A percentile compares a stretch with the other conserved stretches of the same genome.
phyloP scores from a whole-genome alignment of 176 grass and related monocot species.

The Eragrostis curvula region DNA sequence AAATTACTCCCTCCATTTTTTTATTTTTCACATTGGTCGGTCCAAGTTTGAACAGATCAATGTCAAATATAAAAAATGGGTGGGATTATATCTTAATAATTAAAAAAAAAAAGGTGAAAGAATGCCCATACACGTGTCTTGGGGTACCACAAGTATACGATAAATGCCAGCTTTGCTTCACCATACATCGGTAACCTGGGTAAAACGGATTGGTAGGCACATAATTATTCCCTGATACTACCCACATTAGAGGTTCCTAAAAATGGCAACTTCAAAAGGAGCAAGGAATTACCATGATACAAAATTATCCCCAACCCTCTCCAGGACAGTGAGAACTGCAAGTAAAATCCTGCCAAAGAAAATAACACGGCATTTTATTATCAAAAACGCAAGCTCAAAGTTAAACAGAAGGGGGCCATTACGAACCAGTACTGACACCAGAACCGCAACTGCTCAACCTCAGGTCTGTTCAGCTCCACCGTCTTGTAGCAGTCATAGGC shows the following conservation, averaged over 20 bases:
- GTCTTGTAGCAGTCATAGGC: constrained; percentile 95
- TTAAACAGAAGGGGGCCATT: constrained; percentile 10
- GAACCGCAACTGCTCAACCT: constrained; percentile 86
- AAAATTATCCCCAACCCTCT: constrained; percentile 80
- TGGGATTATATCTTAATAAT: background rate
- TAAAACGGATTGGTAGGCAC: background rate
- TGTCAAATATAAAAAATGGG: too few species aligned
- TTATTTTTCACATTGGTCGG: too few species aligned
- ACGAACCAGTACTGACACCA: constrained; percentile 97
- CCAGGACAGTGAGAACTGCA: constrained; percentile 69
- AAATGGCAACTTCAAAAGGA: constrained; percentile 5
- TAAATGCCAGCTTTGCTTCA: constrained; percentile 93
- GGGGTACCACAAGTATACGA: constrained; percentile 89
- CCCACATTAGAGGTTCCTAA: constrained; percentile 2
- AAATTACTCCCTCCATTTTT: background rate
- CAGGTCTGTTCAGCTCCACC: constrained; percentile 79
- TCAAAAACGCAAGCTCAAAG: background rate
- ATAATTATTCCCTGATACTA: background rate
- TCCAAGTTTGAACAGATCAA: too few species aligned
- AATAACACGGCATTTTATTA: background rate
- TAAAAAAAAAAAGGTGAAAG: background rate
- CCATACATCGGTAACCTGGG: constrained; percentile 90
- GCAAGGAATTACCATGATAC: constrained; percentile 77
- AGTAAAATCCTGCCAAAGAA: constrained; percentile 79
- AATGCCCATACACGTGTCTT: constrained; percentile 66